Percentiles rank a stretch among this genome's conserved stretches.
phyloP scores from a whole-genome alignment of 164 flowering plant species.

The Kalanchoe fedtschenkoi region DNA sequence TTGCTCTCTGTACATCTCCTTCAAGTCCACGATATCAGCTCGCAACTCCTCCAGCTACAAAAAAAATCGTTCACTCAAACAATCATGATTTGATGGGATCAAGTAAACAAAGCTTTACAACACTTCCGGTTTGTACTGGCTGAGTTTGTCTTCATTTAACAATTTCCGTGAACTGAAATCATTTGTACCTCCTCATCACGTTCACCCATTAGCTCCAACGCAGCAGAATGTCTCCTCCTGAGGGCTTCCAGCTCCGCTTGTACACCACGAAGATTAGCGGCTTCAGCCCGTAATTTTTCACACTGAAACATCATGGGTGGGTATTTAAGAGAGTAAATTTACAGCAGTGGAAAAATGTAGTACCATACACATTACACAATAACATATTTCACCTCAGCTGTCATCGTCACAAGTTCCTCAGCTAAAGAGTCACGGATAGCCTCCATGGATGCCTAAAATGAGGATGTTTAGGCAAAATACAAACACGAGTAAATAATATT shows the following conservation, averaged over 20 bases:
- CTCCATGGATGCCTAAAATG: constrained; percentile 73
- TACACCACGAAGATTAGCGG: constrained; percentile 57
- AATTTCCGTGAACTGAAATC: constrained; percentile 5
- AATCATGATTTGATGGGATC: constrained; percentile 6
- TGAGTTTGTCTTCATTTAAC: not conserved
- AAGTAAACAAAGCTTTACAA: not conserved
- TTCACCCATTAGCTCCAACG: constrained; percentile 98
- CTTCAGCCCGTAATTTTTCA: constrained; percentile 75
- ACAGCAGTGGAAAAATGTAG: not conserved
- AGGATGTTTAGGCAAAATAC: not conserved
- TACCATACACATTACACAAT: not conserved
- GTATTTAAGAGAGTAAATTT: not conserved
- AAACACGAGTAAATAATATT: too few relatives aligned
- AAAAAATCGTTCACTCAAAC: constrained; percentile 6
- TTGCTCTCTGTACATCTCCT: constrained; percentile 99
- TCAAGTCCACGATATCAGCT: constrained; percentile 82
- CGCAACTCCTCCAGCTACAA: constrained; percentile 96
- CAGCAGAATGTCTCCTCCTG: constrained; percentile 86
- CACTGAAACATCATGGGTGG: constrained; percentile 35
- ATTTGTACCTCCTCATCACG: constrained; percentile 93
- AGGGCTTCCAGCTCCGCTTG: constrained; percentile 90
- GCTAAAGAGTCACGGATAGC: constrained; percentile 96
- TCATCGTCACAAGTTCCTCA: constrained; percentile 93
- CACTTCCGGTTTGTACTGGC: not conserved
- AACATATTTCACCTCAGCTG: constrained; percentile 55